These are phyloP conservation scores for Arthrinium puccinioides DNA, from an alignment of 2,329 filamentous ascomycete species.

Conservation along the genomic window DNA sequence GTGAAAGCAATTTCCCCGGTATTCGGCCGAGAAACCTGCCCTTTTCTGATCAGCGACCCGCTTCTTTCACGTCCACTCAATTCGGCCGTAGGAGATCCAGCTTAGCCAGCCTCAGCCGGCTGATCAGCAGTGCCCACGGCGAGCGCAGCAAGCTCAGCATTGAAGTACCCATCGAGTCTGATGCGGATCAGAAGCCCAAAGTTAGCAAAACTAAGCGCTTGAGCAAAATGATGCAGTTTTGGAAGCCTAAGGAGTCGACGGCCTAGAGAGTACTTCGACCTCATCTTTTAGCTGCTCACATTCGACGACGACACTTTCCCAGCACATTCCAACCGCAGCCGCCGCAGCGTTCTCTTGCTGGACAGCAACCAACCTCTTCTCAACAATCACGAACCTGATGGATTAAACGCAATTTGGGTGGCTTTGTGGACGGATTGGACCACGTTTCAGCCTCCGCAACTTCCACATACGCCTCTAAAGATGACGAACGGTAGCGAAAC, in stretches of 20 bases:
- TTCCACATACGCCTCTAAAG: constrained; percentile 10
- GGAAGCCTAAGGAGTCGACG: constrained; percentile 52
- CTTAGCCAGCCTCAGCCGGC: constrained; percentile 66
- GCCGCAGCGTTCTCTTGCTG: not conserved
- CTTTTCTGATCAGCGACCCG: constrained; percentile 49
- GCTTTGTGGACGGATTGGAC: not conserved
- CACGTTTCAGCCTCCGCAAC: too few relatives aligned
- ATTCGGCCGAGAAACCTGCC: constrained; percentile 30
- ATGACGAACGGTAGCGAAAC: too few relatives aligned
- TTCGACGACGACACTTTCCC: not conserved
- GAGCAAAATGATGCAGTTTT: constrained; percentile 72
- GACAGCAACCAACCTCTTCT: not conserved
- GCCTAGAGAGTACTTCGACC: constrained; percentile 10
- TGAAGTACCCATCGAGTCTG: constrained; percentile 51
- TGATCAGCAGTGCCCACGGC: constrained; percentile 68
- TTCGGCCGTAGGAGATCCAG: constrained; percentile 68
- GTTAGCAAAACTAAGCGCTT: constrained; percentile 61
- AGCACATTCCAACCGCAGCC: not conserved
- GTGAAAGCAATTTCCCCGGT: constrained; percentile 50
- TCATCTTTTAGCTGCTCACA: constrained; percentile 1
- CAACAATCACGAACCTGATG: not conserved
- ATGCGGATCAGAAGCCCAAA: constrained; percentile 50
- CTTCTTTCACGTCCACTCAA: constrained; percentile 53
- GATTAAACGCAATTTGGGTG: not conserved
- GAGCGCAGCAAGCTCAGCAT: constrained; percentile 70